Conservation (phyloP, 257 asterid genomes). For the Cordia subcordata region DNA sequence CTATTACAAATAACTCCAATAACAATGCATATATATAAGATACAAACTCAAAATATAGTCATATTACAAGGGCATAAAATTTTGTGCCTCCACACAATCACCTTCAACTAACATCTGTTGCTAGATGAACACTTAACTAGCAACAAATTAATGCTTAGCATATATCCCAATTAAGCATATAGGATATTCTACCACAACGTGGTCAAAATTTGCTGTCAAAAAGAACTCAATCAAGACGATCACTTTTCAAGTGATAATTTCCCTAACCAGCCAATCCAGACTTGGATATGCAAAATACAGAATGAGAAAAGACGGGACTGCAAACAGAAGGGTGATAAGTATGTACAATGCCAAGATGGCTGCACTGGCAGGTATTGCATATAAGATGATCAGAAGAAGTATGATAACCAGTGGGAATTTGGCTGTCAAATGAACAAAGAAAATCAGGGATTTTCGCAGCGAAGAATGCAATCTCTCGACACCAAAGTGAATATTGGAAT, state of each 20-base stretch:
- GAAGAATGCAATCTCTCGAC: slow-evolving; percentile 58
- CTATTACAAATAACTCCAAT: too few relatives aligned
- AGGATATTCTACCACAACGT: too few relatives aligned
- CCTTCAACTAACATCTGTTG: too few relatives aligned
- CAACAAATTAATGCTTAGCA: too few relatives aligned
- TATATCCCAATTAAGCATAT: too few relatives aligned
- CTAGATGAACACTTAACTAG: too few relatives aligned
- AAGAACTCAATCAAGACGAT: background rate
- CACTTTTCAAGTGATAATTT: slow-evolving; percentile 56
- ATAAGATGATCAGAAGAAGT: slow-evolving; percentile 5
- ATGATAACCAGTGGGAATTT: slow-evolving; percentile 70
- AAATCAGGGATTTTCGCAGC: slow-evolving; percentile 49
- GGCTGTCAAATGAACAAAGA: slow-evolving; percentile 74
- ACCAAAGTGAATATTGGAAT: background rate
- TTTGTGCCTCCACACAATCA: too few relatives aligned
- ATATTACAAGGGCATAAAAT: too few relatives aligned
- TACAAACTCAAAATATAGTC: too few relatives aligned
- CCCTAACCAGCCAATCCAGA: slow-evolving; percentile 94
- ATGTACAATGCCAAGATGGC: slow-evolving; percentile 12
- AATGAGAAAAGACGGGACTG: slow-evolving; percentile 76
- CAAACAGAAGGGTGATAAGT: slow-evolving; percentile 9
- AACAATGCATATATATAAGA: too few relatives aligned
- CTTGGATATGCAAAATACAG: slow-evolving; percentile 91
- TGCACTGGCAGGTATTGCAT: slow-evolving; percentile 12
- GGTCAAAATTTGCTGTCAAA: too few relatives aligned